These are phyloP conservation scores for Salicornia ramosissima DNA, from an alignment of 148 eudicot species.

Conservation along the genomic window DNA sequence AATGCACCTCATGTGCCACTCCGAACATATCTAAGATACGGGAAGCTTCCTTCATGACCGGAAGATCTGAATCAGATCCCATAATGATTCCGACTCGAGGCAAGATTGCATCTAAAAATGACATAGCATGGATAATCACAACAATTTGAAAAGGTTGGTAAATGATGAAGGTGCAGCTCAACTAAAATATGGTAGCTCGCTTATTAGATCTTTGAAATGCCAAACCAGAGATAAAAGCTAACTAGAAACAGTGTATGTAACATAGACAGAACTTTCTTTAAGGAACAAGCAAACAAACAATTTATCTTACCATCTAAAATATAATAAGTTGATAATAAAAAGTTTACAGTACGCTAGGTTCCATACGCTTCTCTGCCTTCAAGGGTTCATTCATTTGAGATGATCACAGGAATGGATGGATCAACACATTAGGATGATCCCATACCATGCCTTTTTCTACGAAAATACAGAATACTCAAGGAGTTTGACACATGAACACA, in stretches of 20 bases:
- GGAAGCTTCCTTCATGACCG: conserved; percentile 90
- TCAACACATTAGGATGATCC: neutral
- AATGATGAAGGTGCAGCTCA: neutral
- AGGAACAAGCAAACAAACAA: neutral
- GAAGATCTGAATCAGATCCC: conserved; percentile 98
- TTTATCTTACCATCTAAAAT: neutral
- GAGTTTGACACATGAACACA: neutral
- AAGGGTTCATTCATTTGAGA: neutral
- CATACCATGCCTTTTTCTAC: neutral
- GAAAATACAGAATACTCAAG: neutral
- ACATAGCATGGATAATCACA: neutral
- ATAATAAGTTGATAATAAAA: neutral
- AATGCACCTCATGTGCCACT: conserved; percentile 60
- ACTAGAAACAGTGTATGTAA: neutral
- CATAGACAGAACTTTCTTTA: neutral
- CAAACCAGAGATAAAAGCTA: neutral
- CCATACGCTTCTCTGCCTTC: neutral
- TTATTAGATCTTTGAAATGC: neutral
- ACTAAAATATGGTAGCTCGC: neutral
- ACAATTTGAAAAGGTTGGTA: conserved; percentile 5
- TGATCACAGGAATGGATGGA: neutral
- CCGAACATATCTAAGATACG: conserved; percentile 54
- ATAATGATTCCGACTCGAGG: conserved; percentile 88
- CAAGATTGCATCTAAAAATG: conserved; percentile 33
- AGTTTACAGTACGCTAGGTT: neutral